Percentiles rank a stretch among this genome's conserved stretches.
Conservation (phyloP, 2,329 filamentous ascomycete species). For the Cercospora nicotianae region DNA sequence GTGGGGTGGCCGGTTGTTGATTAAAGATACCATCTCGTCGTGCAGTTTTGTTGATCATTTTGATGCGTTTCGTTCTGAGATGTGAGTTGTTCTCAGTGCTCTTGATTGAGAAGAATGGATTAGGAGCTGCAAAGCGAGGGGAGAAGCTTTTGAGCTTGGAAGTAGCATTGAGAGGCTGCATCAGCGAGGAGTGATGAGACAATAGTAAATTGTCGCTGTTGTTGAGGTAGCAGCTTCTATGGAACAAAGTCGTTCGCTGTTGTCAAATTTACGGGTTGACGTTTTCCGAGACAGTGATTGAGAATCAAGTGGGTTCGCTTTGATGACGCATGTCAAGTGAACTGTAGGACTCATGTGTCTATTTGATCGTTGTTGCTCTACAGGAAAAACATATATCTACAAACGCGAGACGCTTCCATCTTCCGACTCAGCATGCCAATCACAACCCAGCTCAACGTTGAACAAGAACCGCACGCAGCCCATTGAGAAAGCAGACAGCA, state of each 20-base stretch:
- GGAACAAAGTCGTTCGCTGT: not conserved
- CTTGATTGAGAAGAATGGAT: not conserved
- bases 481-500: not conserved
- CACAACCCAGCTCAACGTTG: too few species aligned
- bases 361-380: too few species aligned
- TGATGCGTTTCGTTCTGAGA: not conserved
- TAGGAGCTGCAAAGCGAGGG: not conserved
- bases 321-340: too few species aligned
- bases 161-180: not conserved
- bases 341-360: too few species aligned
- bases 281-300: too few species aligned
- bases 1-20: not conserved
- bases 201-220: not conserved
- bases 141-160: not conserved
- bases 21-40: not conserved
- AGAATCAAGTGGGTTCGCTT: too few species aligned
- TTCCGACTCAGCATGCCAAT: too few species aligned
- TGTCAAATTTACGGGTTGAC: not conserved
- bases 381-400: too few species aligned
- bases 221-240: not conserved
- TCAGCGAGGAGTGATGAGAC: not conserved
- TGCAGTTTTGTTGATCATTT: not conserved
- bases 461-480: too few species aligned
- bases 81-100: not conserved
- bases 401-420: too few species aligned